Conservation (phyloP, 106 monocot species). For the Amphibolis antarctica region DNA sequence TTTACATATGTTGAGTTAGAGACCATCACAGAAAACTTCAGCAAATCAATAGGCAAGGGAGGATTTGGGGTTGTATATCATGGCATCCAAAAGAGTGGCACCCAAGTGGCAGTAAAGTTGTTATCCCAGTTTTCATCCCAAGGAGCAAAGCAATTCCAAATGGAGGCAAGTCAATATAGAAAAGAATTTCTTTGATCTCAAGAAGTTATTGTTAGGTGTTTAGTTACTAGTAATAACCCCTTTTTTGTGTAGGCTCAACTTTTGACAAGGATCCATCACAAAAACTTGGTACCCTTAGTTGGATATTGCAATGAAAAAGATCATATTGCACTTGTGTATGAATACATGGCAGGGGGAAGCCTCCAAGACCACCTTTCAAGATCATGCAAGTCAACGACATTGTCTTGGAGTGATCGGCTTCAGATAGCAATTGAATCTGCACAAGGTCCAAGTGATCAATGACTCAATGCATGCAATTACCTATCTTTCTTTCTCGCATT, state of each 20-base stretch:
- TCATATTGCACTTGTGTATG: slow-evolving; percentile 12
- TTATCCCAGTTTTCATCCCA: slow-evolving; percentile 9
- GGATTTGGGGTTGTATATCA: slow-evolving; percentile 16
- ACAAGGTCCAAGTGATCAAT: slow-evolving; percentile 5
- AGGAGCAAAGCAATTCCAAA: slow-evolving; percentile 13
- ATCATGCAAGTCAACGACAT: not conserved
- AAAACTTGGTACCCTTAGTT: slow-evolving; percentile 8
- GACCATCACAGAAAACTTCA: slow-evolving; percentile 10
- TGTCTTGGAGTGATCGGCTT: slow-evolving; percentile 5
- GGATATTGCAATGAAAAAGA: slow-evolving; percentile 15
- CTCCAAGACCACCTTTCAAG: slow-evolving; percentile 12
- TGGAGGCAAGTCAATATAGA: slow-evolving; percentile 6
- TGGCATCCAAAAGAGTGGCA: slow-evolving; percentile 4
- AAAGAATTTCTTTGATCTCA: not conserved
- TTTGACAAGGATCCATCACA: slow-evolving; percentile 13
- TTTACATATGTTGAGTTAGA: slow-evolving; percentile 11
- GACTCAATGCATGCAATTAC: not conserved
- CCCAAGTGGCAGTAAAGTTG: slow-evolving; percentile 11
- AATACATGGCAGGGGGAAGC: slow-evolving; percentile 12
- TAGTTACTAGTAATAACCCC: not conserved
- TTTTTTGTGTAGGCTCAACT: slow-evolving; percentile 12
- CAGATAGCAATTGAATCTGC: slow-evolving; percentile 14
- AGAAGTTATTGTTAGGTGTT: not conserved
- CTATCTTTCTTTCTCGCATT: not conserved
- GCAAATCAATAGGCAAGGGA: slow-evolving; percentile 10